Conservation (phyloP, 2,329 filamentous ascomycete species). For the Aspergillus hiratsukae region DNA sequence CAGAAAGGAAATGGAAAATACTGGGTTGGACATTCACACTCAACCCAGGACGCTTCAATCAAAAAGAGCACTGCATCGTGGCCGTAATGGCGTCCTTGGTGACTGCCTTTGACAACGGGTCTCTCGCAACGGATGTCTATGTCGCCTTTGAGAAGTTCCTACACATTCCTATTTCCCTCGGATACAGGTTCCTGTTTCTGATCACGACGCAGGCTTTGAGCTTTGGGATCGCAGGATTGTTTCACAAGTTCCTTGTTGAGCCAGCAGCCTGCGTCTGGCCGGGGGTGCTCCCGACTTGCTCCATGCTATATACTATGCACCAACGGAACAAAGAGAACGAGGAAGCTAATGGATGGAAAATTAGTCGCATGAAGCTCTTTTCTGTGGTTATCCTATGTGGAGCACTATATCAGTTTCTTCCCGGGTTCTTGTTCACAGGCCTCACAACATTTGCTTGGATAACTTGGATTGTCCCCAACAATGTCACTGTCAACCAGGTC, state of each 20-base stretch:
- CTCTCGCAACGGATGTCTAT: conserved; percentile 13
- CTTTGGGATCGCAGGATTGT: conserved; percentile 62
- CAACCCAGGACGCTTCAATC: conserved; percentile 29
- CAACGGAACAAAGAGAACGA: conserved; percentile 38
- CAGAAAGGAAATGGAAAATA: conserved; percentile 2
- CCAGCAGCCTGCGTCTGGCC: conserved; percentile 61
- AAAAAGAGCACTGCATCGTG: conserved; percentile 19
- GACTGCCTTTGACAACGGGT: conserved; percentile 9
- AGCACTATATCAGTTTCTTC: conserved; percentile 32
- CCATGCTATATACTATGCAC: conserved; percentile 17
- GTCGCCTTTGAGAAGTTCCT: conserved; percentile 18
- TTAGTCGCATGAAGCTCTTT: conserved; percentile 31
- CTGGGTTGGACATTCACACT: conserved; percentile 13
- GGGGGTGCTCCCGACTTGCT: conserved; percentile 39
- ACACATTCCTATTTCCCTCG: conserved; percentile 7
- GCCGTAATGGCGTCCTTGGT: conserved; percentile 11
- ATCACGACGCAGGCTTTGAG: conserved; percentile 64
- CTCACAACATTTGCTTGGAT: conserved; percentile 28
- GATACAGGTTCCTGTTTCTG: conserved; percentile 25
- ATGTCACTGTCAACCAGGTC: conserved; percentile 23
- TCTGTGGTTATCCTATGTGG: conserved; percentile 13
- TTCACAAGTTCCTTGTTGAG: conserved; percentile 53
- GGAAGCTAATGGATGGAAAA: conserved; percentile 36
- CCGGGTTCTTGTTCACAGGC: conserved; percentile 27
- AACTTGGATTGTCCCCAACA: conserved; percentile 27